Percentiles rank a stretch among this genome's conserved stretches.
phyloP scores from a whole-genome alignment of 2,329 filamentous ascomycete genomes.

The Aureobasidium zeae region DNA sequence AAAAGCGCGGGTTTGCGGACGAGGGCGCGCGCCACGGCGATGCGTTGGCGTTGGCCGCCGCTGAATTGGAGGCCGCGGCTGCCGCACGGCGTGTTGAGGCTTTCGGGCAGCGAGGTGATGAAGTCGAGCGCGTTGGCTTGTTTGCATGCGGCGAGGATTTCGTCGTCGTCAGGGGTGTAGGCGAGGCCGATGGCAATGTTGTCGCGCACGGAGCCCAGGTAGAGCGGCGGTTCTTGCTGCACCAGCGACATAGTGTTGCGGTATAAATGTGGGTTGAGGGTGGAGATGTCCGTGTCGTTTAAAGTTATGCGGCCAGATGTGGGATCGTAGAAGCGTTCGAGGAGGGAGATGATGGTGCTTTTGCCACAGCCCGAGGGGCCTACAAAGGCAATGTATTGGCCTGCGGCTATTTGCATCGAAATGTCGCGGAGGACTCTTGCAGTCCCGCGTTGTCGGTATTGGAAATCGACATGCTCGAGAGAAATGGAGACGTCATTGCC shows the following conservation, averaged over 20 bases:
- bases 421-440: constrained; percentile 23
- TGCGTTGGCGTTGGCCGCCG: constrained; percentile 48
- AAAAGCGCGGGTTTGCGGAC: constrained; percentile 45
- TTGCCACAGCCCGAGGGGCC: constrained; percentile 43
- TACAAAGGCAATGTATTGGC: constrained; percentile 39
- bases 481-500: constrained; percentile 19
- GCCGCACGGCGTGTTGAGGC: constrained; percentile 41
- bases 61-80: constrained; percentile 42
- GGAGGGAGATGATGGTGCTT: constrained; percentile 37
- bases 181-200: constrained; percentile 40
- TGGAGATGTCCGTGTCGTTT: constrained; percentile 51
- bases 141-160: constrained; percentile 39
- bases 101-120: constrained; percentile 43
- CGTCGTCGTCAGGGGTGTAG: constrained; percentile 30
- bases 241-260: constrained; percentile 59
- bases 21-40: constrained; percentile 47
- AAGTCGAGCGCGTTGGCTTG: constrained; percentile 47
- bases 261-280: constrained; percentile 53
- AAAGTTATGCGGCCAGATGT: constrained; percentile 32
- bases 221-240: constrained; percentile 64
- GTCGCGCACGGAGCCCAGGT: constrained; percentile 59
- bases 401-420: constrained; percentile 26
- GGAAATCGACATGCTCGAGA: constrained; percentile 23
- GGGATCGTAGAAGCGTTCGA: constrained; percentile 41
- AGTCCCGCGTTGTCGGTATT: constrained; percentile 23